Percentiles rank a stretch among this genome's conserved stretches.
Conservation (phyloP, 345 rosid genomes). For the Carallia brachiata region DNA sequence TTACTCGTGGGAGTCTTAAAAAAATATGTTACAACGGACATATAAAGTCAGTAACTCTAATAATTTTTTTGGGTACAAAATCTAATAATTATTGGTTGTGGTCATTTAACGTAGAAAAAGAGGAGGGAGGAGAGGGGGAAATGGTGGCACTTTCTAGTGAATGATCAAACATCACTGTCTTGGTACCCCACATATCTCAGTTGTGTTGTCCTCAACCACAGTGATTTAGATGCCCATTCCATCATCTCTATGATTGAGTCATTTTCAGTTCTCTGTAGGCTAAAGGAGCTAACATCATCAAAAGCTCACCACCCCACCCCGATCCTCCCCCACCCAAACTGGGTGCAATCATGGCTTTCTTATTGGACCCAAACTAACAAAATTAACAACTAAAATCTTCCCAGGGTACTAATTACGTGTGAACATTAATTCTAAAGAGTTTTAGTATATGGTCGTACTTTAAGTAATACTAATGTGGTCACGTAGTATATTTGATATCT, state of each 20-base stretch:
- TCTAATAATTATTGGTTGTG: no score
- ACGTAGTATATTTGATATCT: no score
- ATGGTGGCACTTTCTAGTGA: slow-evolving; percentile 28
- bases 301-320: slow-evolving; percentile 10
- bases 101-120: no score
- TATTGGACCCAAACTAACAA: background rate
- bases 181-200: slow-evolving; percentile 49
- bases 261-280: slow-evolving; percentile 46
- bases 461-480: no score
- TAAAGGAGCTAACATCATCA: slow-evolving; percentile 43
- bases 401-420: no score
- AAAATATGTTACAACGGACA: no score
- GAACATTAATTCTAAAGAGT: no score
- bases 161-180: slow-evolving; percentile 37
- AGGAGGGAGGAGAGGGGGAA: background rate
- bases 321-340: background rate
- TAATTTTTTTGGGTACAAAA: no score
- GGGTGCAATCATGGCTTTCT: slow-evolving; percentile 29
- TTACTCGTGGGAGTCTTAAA: no score
- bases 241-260: slow-evolving; percentile 56
- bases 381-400: no score
- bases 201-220: slow-evolving; percentile 43
- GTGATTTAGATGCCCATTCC: slow-evolving; percentile 49
- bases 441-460: no score
- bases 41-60: no score